Base-by-base conservation (phyloP, 441 rosid genomes). In the Aquilaria agallochum region DNA sequence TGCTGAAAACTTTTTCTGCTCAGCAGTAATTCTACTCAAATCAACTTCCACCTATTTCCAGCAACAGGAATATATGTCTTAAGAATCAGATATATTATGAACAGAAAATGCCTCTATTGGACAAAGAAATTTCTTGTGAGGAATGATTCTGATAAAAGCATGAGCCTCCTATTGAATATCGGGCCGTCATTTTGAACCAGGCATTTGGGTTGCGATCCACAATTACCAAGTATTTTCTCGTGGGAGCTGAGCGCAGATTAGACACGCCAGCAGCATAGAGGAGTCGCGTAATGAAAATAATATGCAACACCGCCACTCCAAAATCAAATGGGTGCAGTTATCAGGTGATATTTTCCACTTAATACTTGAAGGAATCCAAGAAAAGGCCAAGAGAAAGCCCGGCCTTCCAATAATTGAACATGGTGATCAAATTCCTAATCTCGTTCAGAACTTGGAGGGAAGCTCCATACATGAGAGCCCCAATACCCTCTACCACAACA, bases 281-380 rank as follows among this genome's bases (percentile, higher is more conserved):
- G 13, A n/a, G 5, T 30, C 12, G 32, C 46, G 44, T 14, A 31
- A 70, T 71, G 73, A 57, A 67, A 60, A 84, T 64, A 42, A 58
- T 2, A 44, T 77, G 33, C 47, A 69, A 68, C 55, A 69, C 34
- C 74, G 76, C 80, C 68, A 62, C 40, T 58, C 65, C 73, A 60
- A 77, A 69, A 60, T 59, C 42, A 44, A 76, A 75, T 11, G 64
- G 76, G 52, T 32, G 58, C 1, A 13, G 6, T 48, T 67, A 71
- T 14, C 68, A 71, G 47, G 56, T 31, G 3, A 66, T 9, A 31
- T 72, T 61, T 42, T 73, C 86, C 33, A 67, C 44, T 72, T 85
- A 82, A 66, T 90, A 90, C 81, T 93, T 90, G 59, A 93, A 90
- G 36, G 98, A 93, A 80, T 93, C 97, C 79, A 87, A 74, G 86